phyloP scores from a whole-genome alignment of 2,329 filamentous ascomycete genomes.

The Colletotrichum sp. region DNA sequence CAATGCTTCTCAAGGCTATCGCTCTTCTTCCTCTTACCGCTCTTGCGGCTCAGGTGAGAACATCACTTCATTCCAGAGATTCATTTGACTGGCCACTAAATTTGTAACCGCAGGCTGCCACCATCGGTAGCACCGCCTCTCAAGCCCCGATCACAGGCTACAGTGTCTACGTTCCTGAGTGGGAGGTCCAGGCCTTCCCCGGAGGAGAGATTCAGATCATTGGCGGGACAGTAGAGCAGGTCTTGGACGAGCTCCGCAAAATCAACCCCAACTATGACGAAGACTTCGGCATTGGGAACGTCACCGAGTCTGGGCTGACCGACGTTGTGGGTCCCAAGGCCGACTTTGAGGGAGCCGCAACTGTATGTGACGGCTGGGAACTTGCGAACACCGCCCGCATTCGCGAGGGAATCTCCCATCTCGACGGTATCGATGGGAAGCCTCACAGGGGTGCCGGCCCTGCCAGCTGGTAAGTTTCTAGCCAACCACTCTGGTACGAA shows the following conservation, averaged over 20 bases:
- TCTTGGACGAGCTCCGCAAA: neutral
- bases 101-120: neutral
- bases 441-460: slow-evolving; percentile 20
- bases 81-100: neutral
- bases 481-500: neutral
- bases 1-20: neutral
- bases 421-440: slow-evolving; percentile 10
- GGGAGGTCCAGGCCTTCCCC: slow-evolving; percentile 16
- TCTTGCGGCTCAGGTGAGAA: neutral
- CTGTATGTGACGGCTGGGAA: neutral
- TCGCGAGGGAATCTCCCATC: slow-evolving; percentile 1
- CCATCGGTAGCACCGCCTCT: neutral
- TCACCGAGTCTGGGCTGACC: neutral
- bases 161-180: neutral
- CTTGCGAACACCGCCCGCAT: neutral
- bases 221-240: slow-evolving; percentile 17
- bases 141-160: neutral
- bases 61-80: neutral
- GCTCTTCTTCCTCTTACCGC: neutral
- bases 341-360: neutral
- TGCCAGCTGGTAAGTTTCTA: neutral
- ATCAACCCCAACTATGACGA: slow-evolving; percentile 9
- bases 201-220: slow-evolving; percentile 1
- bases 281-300: neutral
- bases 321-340: neutral